A percentile compares a stretch with the other conserved stretches of the same genome.
Conservation (phyloP, 73 alveolate genomes). For the Blepharisma japonicum region DNA sequence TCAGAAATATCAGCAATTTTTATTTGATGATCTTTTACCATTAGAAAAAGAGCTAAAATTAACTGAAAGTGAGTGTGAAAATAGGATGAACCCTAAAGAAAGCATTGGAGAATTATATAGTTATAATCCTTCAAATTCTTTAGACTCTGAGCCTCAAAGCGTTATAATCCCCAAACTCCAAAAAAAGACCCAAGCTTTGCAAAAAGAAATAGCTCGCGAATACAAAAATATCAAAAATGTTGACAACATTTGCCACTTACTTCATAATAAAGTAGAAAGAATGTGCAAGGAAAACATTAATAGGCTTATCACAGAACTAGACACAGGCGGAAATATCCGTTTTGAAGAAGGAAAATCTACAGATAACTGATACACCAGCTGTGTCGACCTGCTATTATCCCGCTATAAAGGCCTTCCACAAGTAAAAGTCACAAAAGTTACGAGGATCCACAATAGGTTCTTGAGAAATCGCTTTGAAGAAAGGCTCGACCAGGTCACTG, state of each 20-base stretch:
- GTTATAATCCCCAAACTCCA: slow-evolving; percentile 34
- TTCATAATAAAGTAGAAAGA: neutral
- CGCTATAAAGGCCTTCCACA: slow-evolving; percentile 53
- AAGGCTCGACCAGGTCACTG: slow-evolving; percentile 65
- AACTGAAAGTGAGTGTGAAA: neutral
- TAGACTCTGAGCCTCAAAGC: slow-evolving; percentile 3
- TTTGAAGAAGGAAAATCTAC: slow-evolving; percentile 65
- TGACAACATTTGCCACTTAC: neutral
- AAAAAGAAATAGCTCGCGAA: slow-evolving; percentile 36
- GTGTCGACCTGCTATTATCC: slow-evolving; percentile 52
- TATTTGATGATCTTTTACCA: neutral
- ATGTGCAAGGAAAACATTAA: neutral
- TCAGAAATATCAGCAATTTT: neutral
- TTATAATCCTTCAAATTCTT: neutral
- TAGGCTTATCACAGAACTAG: slow-evolving; percentile 70
- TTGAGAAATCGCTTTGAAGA: slow-evolving; percentile 72
- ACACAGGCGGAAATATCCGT: slow-evolving; percentile 85
- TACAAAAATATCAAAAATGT: slow-evolving; percentile 33
- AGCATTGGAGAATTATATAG: slow-evolving; percentile 36
- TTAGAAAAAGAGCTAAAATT: neutral
- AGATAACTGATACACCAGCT: slow-evolving; percentile 62
- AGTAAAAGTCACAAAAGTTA: slow-evolving; percentile 53
- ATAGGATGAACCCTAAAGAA: slow-evolving; percentile 5
- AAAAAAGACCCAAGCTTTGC: slow-evolving; percentile 21
- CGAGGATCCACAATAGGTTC: slow-evolving; percentile 66